Base-by-base conservation (phyloP, 2,329 filamentous ascomycete genomes). In the Metarhizium anisopliae region DNA sequence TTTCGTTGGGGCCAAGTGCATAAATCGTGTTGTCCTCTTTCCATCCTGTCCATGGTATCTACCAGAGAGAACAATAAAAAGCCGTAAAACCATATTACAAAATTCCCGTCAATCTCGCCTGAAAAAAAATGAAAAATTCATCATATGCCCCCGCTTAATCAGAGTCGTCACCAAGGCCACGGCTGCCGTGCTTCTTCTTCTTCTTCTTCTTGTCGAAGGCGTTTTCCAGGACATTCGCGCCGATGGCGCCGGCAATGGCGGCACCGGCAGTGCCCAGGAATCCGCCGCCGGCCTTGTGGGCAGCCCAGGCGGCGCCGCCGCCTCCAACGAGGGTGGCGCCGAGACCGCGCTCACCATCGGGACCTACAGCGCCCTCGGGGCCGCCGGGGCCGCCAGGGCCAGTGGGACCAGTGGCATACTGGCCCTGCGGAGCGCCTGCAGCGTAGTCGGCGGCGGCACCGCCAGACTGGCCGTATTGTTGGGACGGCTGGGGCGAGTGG, bases 311-410 rank as follows among this genome's bases (percentile, higher is more conserved):
- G n/a, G 77, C 80, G 1, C 72, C 78, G 18, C 74, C 78, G 54
- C 78, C 77, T 25, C 80, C 80, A 1, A 79, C 60, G 30, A 83
- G 62, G 3, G 79, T 76, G 1, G 80, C 77, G 4, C 78, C 79
- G 18, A 84, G 72, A 38, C 81, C 81, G 51, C 79, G 77, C n/a
- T 83, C 80, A 47, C 70, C 70, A 45, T 72, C 66, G 5, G 69
- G 70, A 10, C 65, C 66, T 18, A 47, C 64, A 14, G 62, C 60
- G 2, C 67, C 62, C n/a, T 57, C 61, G 8, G 63, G 60, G 4
- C 62, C 62, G 8, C 59, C 66, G 30, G 64, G 25, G 25, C 70
- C 70, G 45, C 71, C 66, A 5, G 69, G 59, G 14, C 49, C 36
- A 29, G 62, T 16, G 29, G 52, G 63, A 11, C 65, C 65, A n/a